Conservation (phyloP, 805 yeast genomes). For the Saccharomycopsis babjevae region DNA sequence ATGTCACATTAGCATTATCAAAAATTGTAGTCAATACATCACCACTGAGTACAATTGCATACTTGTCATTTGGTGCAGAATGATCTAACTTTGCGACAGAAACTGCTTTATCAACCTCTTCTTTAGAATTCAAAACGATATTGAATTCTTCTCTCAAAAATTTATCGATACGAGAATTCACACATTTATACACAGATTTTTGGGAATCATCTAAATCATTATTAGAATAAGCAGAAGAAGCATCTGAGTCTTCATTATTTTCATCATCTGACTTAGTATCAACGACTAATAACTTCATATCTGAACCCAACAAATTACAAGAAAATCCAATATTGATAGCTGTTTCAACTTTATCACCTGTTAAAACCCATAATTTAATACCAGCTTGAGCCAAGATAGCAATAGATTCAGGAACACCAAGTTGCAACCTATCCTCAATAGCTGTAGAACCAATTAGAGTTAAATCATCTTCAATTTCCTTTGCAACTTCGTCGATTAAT, state of each 20-base stretch:
- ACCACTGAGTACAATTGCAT: slow-evolving; percentile 65
- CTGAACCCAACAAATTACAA: slow-evolving; percentile 57
- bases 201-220: background rate
- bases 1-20: slow-evolving; percentile 24
- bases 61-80: slow-evolving; percentile 46
- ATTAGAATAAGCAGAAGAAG: background rate
- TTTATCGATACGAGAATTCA: slow-evolving; percentile 29
- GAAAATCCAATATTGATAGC: slow-evolving; percentile 78
- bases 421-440: slow-evolving; percentile 69
- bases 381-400: slow-evolving; percentile 60
- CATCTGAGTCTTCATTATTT: slow-evolving; percentile 17
- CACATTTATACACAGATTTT: background rate
- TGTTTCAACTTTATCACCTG: slow-evolving; percentile 77
- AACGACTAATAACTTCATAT: slow-evolving; percentile 61
- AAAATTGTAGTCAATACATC: slow-evolving; percentile 44
- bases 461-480: slow-evolving; percentile 49
- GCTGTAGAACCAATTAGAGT: slow-evolving; percentile 68
- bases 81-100: slow-evolving; percentile 49
- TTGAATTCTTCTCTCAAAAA: slow-evolving; percentile 41
- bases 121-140: slow-evolving; percentile 31
- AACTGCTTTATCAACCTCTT: slow-evolving; percentile 37
- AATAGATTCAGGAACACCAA: slow-evolving; percentile 70
- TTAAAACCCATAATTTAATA: slow-evolving; percentile 71
- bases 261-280: slow-evolving; percentile 29
- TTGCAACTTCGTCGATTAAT: slow-evolving; percentile 41